Base-by-base conservation (phyloP, 2,329 filamentous ascomycete genomes). In the Sarocladium oryzae region DNA sequence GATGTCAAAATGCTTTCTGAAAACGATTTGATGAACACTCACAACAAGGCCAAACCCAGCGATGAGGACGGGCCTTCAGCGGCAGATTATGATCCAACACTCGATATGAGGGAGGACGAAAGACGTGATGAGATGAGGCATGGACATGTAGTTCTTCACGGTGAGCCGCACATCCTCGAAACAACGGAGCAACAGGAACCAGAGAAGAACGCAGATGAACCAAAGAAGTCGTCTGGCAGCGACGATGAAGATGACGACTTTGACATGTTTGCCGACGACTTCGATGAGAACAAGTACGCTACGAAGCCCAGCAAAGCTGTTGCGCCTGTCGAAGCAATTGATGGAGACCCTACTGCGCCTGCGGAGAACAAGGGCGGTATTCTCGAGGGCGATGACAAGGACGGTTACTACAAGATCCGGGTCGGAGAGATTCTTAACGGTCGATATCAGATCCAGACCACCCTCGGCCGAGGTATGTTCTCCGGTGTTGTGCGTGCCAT, bases 361-460 rank as follows among this genome's bases (percentile, higher is more conserved):
- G 85, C 66, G 66, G 79, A 82, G 57, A 85, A 82, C 70, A 88
- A 71, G 66, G 84, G 84, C 56, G 88, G 85, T 55, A 88, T 92
- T 66, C 80, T 96, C 50, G 92, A 97, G 62, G 92, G 95, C 54
- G 91, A 95, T 63, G 93, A 97, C 64, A 84, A 86, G 50, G 90
- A 99, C 62, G 93, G 92, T 5, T 97, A 97, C 66, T 99, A 97
- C 75, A 95, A 93, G 68, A 85, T 96, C 53, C 89, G 95, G 52
- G 83, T 90, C 36, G 91, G 92, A 62, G 93, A 99, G 72, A 73
- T 97, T 49, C 77, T 99, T 56, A 88, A 95, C 59, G 85, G 85
- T 26, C 86, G 90, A 30, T 97, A 97, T 67, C 88, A 93, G 64
- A 83, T 99, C 28, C 86, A 92, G 65, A 83, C 91, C 53, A 85